Percentiles rank a stretch among this genome's conserved stretches.
phyloP scores from a whole-genome alignment of 2,329 filamentous ascomycete species.

The Colletotrichum plurivorum region DNA sequence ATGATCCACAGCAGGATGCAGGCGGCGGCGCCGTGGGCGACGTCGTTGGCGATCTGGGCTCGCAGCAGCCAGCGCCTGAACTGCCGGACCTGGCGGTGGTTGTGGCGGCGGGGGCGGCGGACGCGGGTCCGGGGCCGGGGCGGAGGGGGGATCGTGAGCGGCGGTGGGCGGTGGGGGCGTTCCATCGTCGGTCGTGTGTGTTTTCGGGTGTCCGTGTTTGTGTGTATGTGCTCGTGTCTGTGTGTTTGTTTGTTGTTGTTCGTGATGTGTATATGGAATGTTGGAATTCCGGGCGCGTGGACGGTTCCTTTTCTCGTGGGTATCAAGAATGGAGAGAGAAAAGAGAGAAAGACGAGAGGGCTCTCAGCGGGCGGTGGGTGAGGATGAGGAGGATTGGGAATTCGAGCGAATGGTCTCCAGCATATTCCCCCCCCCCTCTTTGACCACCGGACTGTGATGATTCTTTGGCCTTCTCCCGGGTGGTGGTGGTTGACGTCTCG shows the following conservation, averaged over 20 bases:
- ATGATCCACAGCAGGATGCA: constrained; percentile 50
- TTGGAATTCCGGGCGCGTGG: background rate
- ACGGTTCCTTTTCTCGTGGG: background rate
- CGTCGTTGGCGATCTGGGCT: constrained; percentile 48
- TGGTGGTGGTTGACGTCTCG: background rate
- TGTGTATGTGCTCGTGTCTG: background rate
- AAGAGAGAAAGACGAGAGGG: background rate
- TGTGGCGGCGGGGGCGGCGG: constrained; percentile 21
- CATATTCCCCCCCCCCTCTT: constrained; percentile 12
- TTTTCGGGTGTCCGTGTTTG: too few species aligned
- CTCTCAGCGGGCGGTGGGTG: background rate
- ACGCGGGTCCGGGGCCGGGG: constrained; percentile 32
- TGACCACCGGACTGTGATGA: background rate
- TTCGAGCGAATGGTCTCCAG: background rate
- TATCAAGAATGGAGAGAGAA: constrained; percentile 3
- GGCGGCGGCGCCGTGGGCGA: constrained; percentile 49
- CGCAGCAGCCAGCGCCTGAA: constrained; percentile 33
- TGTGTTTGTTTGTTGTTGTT: background rate
- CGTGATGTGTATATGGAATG: background rate
- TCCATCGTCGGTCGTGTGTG: constrained; percentile 43
- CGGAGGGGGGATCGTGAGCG: constrained; percentile 50
- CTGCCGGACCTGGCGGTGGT: constrained; percentile 24
- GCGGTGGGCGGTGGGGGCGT: constrained; percentile 49
- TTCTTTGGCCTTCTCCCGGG: background rate
- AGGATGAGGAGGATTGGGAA: constrained; percentile 4